These are phyloP conservation scores for Cryomyces minteri DNA, from an alignment of 495 filamentous ascomycete genomes.

Conservation along the genomic window DNA sequence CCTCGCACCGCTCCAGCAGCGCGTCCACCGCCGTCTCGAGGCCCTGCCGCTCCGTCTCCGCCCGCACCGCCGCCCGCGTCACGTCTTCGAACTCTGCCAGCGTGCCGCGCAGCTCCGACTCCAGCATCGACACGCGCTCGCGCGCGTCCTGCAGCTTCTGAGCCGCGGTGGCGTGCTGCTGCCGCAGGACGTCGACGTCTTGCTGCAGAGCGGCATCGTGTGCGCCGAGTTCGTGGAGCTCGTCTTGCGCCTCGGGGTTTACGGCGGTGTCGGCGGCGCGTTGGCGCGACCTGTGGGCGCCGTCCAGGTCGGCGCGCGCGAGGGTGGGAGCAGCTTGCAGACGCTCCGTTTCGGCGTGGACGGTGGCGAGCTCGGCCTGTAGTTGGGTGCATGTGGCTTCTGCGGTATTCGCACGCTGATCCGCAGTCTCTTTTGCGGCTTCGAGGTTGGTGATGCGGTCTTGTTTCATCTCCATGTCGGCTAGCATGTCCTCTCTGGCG, in stretches of 20 bases:
- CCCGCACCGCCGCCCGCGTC: slow-evolving; percentile 68
- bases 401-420: no score
- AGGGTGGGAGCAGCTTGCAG: slow-evolving; percentile 83
- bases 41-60: slow-evolving; percentile 66
- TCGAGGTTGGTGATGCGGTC: background rate
- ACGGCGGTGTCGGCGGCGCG: slow-evolving; percentile 16
- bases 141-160: slow-evolving; percentile 7
- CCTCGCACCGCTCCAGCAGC: slow-evolving; percentile 50
- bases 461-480: background rate
- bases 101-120: slow-evolving; percentile 66
- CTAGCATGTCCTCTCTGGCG: background rate
- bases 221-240: slow-evolving; percentile 34
- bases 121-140: slow-evolving; percentile 41
- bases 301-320: slow-evolving; percentile 85
- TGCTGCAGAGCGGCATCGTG: slow-evolving; percentile 37
- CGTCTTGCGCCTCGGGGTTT: slow-evolving; percentile 8
- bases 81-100: slow-evolving; percentile 74
- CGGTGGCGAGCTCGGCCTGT: slow-evolving; percentile 5
- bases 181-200: slow-evolving; percentile 16
- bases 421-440: background rate
- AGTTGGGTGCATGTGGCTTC: background rate
- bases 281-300: slow-evolving; percentile 50
- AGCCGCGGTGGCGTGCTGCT: slow-evolving; percentile 6
- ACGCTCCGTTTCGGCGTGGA: slow-evolving; percentile 51
- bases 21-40: slow-evolving; percentile 57